Base-by-base conservation (phyloP, 169 alveolate species). In the Babesia ovata region DNA sequence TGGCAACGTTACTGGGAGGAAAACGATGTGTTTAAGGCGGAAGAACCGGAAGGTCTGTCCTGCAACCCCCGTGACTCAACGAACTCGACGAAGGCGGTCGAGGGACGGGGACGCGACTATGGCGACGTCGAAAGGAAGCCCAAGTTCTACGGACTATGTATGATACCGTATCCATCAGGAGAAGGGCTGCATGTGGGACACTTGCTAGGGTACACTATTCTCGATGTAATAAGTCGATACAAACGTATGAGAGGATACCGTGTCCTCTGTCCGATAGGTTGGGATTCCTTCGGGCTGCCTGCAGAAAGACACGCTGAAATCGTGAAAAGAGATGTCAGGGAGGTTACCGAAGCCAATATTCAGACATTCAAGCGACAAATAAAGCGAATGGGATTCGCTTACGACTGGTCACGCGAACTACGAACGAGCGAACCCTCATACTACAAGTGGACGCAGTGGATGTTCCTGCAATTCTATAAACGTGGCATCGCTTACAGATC, bases 271-370 rank as follows among this genome's bases (percentile, higher is more conserved):
- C 97, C 97, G 0, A 95, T 95, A 73, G 98, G 98, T 21, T 95
- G 97, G 97, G 98, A 95, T 56, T 78, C 96, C 8, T 95, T 95
- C 70, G 98, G 98, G 16, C 66, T 95, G 29, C 98, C 98, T 0
- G 96, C 98, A 26, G 98, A 95, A 85, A 90, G 95, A 74, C 93
- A 94, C 50, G 97, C 98, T 0, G 70, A 92, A 52, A 83, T 81
- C 33, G 65, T 91, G 46, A 88, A 88, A n/a, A 54, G 79, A 0
- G 86, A 84, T 13, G 97, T 96, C 3, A 63, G 71, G 26, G 63
- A 70, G 36, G 92, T 93, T 67, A 92, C 95, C 21, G 52, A 28
- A 13, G 69, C 79, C 33, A 95, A 95, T 66, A 92, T 95, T 1
- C 22, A 46, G 1, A 87, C 83, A 62, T 95, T 95, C 92, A 91